phyloP scores from a whole-genome alignment of 805 yeast species.

The Nematodospora valgi region DNA sequence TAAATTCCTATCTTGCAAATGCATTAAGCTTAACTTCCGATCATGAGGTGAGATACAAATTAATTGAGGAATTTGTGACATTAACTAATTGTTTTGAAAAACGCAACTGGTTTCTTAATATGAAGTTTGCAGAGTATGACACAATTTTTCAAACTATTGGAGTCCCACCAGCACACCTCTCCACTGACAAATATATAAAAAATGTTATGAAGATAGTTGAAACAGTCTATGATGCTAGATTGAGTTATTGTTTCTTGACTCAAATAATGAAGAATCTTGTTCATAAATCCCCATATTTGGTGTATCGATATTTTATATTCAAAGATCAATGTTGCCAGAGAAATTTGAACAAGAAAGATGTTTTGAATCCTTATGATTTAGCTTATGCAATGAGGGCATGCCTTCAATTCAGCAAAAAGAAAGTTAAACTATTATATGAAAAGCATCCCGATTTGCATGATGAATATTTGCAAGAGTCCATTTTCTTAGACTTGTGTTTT shows the following conservation, averaged over 20 bases:
- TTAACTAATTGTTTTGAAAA: not conserved
- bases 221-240: not conserved
- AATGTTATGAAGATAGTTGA: not conserved
- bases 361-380: conserved; percentile 21
- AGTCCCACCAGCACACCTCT: conserved; percentile 3
- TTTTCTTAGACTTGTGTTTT: conserved; percentile 46
- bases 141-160: conserved; percentile 3
- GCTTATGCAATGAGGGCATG: conserved; percentile 29
- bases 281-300: conserved; percentile 1
- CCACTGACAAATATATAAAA: conserved; percentile 1
- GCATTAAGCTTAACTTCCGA: too few relatives aligned
- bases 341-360: not conserved
- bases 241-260: conserved; percentile 5
- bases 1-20: too few relatives aligned
- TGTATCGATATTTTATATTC: conserved; percentile 6
- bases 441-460: conserved; percentile 38
- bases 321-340: conserved; percentile 1
- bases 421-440: conserved; percentile 27
- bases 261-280: conserved; percentile 4
- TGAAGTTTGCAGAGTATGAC: conserved; percentile 1
- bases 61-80: conserved; percentile 2
- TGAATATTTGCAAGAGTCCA: conserved; percentile 38
- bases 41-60: conserved; percentile 1
- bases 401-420: conserved; percentile 18
- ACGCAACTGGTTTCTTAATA: not conserved